Base-by-base conservation (phyloP, 31 red algal genomes). In the Asparagopsis taxiformis region DNA sequence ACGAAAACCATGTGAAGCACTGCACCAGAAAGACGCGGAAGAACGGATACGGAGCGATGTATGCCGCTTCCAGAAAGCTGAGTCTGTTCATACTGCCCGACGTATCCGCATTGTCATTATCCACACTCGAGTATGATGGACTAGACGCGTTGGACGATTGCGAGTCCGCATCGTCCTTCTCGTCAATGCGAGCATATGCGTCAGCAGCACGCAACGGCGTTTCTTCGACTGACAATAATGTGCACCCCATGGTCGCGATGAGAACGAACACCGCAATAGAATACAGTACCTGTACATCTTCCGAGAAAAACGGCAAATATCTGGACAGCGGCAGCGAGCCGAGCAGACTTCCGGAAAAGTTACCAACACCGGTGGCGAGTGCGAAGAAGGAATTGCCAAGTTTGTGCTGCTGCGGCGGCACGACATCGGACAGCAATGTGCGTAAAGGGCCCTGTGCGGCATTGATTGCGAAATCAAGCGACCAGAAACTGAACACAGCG, bases 381-480 rank as follows among this genome's bases (percentile, higher is more conserved):
- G 90, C 90, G 81, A 87, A 93, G 52, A 72, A 85, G 1, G 81
- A 63, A 43, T 93, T 93, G 16, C 72, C 91, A 16, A 67, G 44
- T 25, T 56, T 67, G 65, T 94, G 91, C 65, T 94, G 82, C 62
- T 72, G 68, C n/a, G 70, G 66, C 30, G 91, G 82, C 31, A 78
- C 82, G 32, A 82, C 51, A 65, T 94, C 91, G 9, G 82, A 66
- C 23, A 94, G 32, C 46, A 94, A 69, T 23, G 91, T 74, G 54
- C 91, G 69, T 25, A 82, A 38, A 31, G 91, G 82, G 0, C 71
- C 91, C 69, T 88, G 83, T 1, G 79, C 79, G 7, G 58, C 77
- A 55, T 94, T 94, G 52, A 84, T 94, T n/a, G 91, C 57, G 50
- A 87, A 75, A 54, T 94, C 91, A 3, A 94, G 44, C 21, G 72